Base-by-base conservation (phyloP, 2,329 filamentous ascomycete genomes). In the Diaporthe velutina region DNA sequence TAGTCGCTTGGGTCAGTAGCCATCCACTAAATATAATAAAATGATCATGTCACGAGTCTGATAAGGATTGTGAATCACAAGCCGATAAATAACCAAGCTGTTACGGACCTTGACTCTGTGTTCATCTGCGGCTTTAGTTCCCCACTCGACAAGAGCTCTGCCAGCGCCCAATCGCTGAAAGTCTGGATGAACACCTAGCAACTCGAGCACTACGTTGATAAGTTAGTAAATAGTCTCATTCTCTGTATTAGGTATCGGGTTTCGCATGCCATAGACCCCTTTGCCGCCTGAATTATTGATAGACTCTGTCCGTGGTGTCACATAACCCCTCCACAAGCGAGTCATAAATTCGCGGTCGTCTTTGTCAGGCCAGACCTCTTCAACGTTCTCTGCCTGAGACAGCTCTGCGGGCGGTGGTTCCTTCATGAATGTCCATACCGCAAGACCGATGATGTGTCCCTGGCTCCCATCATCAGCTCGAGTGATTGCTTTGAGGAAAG, bases 121-220 rank as follows among this genome's bases (percentile, higher is more conserved):
- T 19, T 67, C 33, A 25, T 67, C 61, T n/a, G 61, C 42, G 7
- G 42, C 45, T 38, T 25, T 50, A n/a, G 30, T 67, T 4, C 61
- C 61, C 61, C 61, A 67, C 12, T 67, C 30, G 6, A 67, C 61
- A 3, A 67, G 61, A 67, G 42, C 61, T 28, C 22, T 50, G 61
- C 61, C 61, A 8, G 61, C 61, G 2, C 61, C 61, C 15, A 67
- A 25, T 25, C 61, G 61, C 19, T 35, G 61, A 35, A 38, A 35
- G 8, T 25, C 22, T 25, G 61, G 61, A 38, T 67, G 61, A 38
- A 67, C 61, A 7, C 30, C 61, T 9, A 67, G 22, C 6, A 67
- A 17, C 61, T 67, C 61, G 30, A 67, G 61, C 42, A 50, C 61
- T 67, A 35, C n/a, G 7, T 67, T 25, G 13, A 12, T 1, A 13